A percentile compares a stretch with the other conserved stretches of the same genome.
Conservation (phyloP, 2,329 filamentous ascomycete species). For the Trichoderma sp. region DNA sequence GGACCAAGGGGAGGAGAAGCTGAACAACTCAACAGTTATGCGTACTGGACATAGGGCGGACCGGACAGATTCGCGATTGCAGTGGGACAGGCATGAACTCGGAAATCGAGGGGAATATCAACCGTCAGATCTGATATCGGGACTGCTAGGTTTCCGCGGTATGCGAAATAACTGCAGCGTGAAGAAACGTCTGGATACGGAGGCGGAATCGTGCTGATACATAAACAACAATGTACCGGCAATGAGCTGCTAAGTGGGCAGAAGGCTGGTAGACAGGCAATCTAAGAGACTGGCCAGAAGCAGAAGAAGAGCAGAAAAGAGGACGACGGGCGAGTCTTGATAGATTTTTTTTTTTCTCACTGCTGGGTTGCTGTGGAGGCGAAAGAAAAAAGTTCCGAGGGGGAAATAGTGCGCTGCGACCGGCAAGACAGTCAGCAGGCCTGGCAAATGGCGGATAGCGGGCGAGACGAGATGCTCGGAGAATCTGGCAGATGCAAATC, state of each 20-base stretch:
- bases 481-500: conserved; percentile 18
- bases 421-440: conserved; percentile 20
- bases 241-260: conserved; percentile 32
- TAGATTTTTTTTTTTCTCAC: neutral
- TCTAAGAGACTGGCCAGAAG: neutral
- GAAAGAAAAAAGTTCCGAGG: neutral
- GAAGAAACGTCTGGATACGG: conserved; percentile 93
- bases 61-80: conserved; percentile 45
- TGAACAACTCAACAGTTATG: conserved; percentile 47
- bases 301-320: neutral
- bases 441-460: neutral
- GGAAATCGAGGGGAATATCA: conserved; percentile 53
- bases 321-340: neutral
- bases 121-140: conserved; percentile 87
- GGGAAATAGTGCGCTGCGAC: conserved; percentile 23
- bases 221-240: conserved; percentile 68
- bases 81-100: conserved; percentile 58
- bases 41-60: conserved; percentile 56
- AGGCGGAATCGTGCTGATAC: conserved; percentile 92
- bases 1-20: conserved; percentile 13
- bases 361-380: neutral
- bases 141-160: conserved; percentile 90
- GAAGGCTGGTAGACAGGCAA: conserved; percentile 14
- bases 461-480: conserved; percentile 17
- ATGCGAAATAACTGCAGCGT: conserved; percentile 97